Evolutionary conservation across 768 basidiomycete species (phyloP).

Genomic region (Dacryopinax primogenitus): DNA sequence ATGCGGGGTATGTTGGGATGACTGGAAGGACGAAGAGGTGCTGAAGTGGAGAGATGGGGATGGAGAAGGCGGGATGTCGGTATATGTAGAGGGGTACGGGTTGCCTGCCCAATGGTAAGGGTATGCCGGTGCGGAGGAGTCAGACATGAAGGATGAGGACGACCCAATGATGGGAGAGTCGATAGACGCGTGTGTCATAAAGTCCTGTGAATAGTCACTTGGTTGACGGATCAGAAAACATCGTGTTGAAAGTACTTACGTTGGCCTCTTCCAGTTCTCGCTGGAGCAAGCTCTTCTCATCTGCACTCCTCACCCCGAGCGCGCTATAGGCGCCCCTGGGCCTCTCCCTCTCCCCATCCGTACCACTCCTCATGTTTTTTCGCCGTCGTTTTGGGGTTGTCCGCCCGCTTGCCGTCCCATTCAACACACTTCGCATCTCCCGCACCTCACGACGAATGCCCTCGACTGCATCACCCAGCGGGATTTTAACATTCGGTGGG

Average conservation of each 20-base stretch:
- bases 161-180: not conserved
- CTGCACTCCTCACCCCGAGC: not conserved
- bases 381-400: not conserved
- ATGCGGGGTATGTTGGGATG: constrained; percentile 6
- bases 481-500: constrained; percentile 4
- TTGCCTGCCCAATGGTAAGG: constrained; percentile 6
- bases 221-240: not conserved
- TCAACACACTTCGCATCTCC: constrained; percentile 5
- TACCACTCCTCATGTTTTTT: not conserved
- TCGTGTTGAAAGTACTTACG: not conserved
- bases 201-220: not conserved
- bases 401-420: constrained; percentile 4
- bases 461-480: constrained; percentile 5
- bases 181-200: constrained; percentile 6
- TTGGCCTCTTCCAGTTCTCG: constrained; percentile 7
- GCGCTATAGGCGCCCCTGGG: not conserved
- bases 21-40: constrained; percentile 6
- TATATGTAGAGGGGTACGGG: constrained; percentile 5
- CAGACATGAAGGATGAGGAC: not conserved
- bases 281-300: constrained; percentile 8
- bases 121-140: not conserved
- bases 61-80: not conserved
- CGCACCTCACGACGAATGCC: not conserved
- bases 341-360: not conserved
- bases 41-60: constrained; percentile 2